Conservation (phyloP, 2,329 filamentous ascomycete genomes). For the Tolypocladium nubicola region DNA sequence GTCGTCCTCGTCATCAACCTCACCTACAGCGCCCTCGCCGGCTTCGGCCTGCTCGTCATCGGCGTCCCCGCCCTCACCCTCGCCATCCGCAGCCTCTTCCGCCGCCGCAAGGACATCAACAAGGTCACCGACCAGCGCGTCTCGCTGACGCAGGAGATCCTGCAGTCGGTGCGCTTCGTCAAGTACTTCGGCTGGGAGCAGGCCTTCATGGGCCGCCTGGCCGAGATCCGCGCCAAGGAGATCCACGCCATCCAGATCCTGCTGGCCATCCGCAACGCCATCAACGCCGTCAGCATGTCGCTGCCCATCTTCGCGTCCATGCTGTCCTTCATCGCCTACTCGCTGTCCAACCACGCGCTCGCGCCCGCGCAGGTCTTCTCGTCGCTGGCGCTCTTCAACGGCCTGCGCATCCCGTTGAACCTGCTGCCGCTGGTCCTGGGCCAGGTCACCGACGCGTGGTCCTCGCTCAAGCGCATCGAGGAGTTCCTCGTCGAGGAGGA, state of each 20-base stretch:
- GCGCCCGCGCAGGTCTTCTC: slow-evolving; percentile 78
- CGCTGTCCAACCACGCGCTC: slow-evolving; percentile 54
- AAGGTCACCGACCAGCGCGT: slow-evolving; percentile 90
- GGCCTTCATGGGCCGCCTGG: slow-evolving; percentile 69
- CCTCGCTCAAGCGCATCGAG: slow-evolving; percentile 74
- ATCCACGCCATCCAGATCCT: slow-evolving; percentile 77
- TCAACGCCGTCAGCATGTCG: slow-evolving; percentile 75
- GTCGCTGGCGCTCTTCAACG: slow-evolving; percentile 87
- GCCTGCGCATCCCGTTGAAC: slow-evolving; percentile 80
- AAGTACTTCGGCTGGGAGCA: slow-evolving; percentile 96
- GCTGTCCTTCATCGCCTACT: slow-evolving; percentile 82
- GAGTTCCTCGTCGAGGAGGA: slow-evolving; percentile 85
- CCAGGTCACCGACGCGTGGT: slow-evolving; percentile 81
- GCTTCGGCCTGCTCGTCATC: slow-evolving; percentile 72
- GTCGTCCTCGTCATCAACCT: slow-evolving; percentile 76
- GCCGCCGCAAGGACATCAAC: slow-evolving; percentile 71
- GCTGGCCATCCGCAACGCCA: slow-evolving; percentile 71
- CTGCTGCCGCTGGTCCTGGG: slow-evolving; percentile 80
- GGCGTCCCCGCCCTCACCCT: slow-evolving; percentile 67
- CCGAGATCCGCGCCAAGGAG: slow-evolving; percentile 63
- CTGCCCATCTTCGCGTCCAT: slow-evolving; percentile 92
- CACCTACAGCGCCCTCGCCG: slow-evolving; percentile 79
- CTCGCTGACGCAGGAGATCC: slow-evolving; percentile 81
- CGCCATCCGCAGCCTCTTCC: slow-evolving; percentile 68
- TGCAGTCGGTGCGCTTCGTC: slow-evolving; percentile 86